Conservation (phyloP, 371 early-diverging fungal genomes). For the Mortierella sp. region DNA sequence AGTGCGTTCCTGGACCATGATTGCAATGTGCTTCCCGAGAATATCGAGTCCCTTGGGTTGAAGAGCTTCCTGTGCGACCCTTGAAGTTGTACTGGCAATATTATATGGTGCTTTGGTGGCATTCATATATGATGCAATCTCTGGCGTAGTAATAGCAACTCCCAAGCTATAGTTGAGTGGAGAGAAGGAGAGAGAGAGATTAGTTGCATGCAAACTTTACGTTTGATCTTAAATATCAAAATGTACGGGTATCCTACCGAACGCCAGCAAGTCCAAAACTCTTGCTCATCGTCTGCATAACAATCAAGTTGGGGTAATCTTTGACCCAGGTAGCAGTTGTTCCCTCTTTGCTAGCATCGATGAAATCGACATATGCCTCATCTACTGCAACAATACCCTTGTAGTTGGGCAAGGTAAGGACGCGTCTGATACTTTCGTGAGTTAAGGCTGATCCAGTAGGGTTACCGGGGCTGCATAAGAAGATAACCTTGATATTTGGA, state of each 20-base stretch:
- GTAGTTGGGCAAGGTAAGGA: constrained; percentile 75
- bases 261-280: constrained; percentile 98
- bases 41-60: constrained; percentile 74
- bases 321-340: constrained; percentile 83
- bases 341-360: constrained; percentile 66
- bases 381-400: constrained; percentile 95
- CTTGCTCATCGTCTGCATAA: constrained; percentile 97
- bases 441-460: constrained; percentile 92
- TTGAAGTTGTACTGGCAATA: constrained; percentile 89
- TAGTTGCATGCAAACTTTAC: neutral
- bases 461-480: constrained; percentile 98
- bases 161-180: constrained; percentile 70
- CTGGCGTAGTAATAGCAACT: constrained; percentile 84
- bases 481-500: constrained; percentile 87
- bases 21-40: constrained; percentile 72
- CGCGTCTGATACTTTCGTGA: constrained; percentile 75
- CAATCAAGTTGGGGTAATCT: constrained; percentile 92
- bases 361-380: constrained; percentile 98
- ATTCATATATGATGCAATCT: constrained; percentile 90
- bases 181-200: neutral
- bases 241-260: constrained; percentile 60
- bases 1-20: constrained; percentile 74
- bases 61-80: constrained; percentile 84
- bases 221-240: neutral
- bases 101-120: constrained; percentile 98